Base-by-base conservation (phyloP, 2,329 filamentous ascomycete species). In the Paecilomyces niveus region DNA sequence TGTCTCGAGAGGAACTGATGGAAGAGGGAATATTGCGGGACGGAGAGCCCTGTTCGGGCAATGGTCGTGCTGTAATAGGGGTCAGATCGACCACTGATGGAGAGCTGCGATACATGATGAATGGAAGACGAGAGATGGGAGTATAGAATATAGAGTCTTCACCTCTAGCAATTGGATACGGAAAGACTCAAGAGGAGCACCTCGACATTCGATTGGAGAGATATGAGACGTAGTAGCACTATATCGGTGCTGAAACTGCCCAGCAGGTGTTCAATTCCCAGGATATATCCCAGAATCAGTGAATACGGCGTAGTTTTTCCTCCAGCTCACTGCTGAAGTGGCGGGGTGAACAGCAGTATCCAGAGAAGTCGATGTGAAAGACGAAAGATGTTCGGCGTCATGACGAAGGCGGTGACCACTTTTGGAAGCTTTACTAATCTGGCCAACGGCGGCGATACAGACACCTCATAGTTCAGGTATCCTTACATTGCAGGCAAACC, bases 61-160 rank as follows among this genome's bases (percentile, higher is more conserved):
- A 35, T 13, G 32, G 54, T 11, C 45, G 21, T 13, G 10, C 29
- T 29, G 56, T 13, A n/a, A 29, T 32, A 1, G 60, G 55, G 18
- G 62, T 61, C 15, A 66, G 54, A 49, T 65, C 62, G 21, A 66
- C 59, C 24, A 65, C 22, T 3, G 64, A 63, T 6, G 22, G 22
- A 4, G 31, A 13, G 10, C 59, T 56, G 32, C 64, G 60, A 57
- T 57, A 61, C 64, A 65, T 65, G 7, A 5, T 59, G 29, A 8
- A 10, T 13, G n/a, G 21, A 45, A 45, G n/a, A n/a, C 15, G 15
- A 32, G n/a, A 10, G 18, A 54, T 10, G 18, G 31, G 3, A 2
- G 2, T 52, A 29, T 24, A 52, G 8, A 13, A 22, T 29, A 10
- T 13, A 24, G 50, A 52, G n/a, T 9, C 13, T 4, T 29, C 50